Evolutionary conservation across 83 land plant species (phyloP).

Genomic region (Thuja plicata): DNA sequence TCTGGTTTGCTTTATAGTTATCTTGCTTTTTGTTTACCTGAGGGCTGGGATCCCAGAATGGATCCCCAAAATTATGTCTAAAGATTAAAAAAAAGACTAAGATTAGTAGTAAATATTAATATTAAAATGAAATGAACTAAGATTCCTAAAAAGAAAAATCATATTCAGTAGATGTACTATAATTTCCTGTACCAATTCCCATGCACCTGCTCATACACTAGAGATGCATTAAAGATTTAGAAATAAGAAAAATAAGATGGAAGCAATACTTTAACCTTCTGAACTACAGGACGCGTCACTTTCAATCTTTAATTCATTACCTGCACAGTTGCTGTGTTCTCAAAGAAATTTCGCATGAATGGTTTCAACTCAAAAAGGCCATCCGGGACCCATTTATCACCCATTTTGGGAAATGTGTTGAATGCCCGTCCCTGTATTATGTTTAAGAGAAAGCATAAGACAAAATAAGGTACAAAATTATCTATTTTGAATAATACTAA

Average conservation of each 20-base stretch:
- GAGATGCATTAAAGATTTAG: not conserved
- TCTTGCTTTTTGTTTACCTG: too few relatives aligned
- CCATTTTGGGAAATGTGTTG: conserved; percentile 99
- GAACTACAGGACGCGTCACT: not conserved
- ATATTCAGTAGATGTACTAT: not conserved
- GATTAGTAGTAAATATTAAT: not conserved
- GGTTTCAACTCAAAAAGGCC: conserved; percentile 82
- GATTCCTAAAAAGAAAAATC: not conserved
- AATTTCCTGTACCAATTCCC: not conserved
- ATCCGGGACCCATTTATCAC: conserved; percentile 95
- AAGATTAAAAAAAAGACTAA: not conserved
- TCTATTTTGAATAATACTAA: not conserved
- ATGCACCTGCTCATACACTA: not conserved
- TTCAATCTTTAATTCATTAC: conserved; percentile 32
- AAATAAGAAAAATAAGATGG: not conserved
- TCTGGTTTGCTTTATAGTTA: too few relatives aligned
- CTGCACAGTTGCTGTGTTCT: conserved; percentile 98
- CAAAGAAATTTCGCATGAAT: conserved; percentile 84
- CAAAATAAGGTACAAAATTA: too few relatives aligned
- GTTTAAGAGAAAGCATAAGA: not conserved
- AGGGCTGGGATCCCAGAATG: too few relatives aligned
- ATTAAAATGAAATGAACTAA: not conserved
- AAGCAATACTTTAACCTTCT: not conserved
- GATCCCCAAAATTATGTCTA: too few relatives aligned
- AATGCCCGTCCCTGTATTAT: conserved; percentile 86